Base-by-base conservation (phyloP, 768 basidiomycete genomes). In the Lactarius indigo region DNA sequence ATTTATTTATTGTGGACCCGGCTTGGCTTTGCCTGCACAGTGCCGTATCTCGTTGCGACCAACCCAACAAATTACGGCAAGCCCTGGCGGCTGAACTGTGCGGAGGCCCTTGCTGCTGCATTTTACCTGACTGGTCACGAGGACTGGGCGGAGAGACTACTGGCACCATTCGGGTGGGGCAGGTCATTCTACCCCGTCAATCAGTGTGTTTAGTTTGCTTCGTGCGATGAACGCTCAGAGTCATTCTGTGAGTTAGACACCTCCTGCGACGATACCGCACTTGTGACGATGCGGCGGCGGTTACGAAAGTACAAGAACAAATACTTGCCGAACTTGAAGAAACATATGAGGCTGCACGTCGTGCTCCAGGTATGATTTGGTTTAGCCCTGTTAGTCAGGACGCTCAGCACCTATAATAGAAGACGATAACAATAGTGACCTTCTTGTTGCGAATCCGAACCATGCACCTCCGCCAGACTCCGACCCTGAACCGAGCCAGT, bases 51-150 rank as follows among this genome's bases (percentile, higher is more conserved):
- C 23, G 76, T 98, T 54, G 97, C 97, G 0, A 91, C 94, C 0
- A 99, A 99, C 75, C 95, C 96, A 0, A 94, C 94, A 12, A 99
- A 99, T 77, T 99, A 98, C 71, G 97, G 97, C 12, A 95, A 94
- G 75, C 97, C 97, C 0, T 98, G 95, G 94, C 82, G 90, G 58
- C 80, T 99, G 47, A 98, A 96, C 72, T 98, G 96, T 69, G 96
- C 92, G 33, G 95, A 96, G 76, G 92, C 93, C 0, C 83, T 98
- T 5, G 96, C 97, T 0, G 97, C 96, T 0, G 91, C 94, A 0
- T 96, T 99, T 72, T 97, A 93, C 75, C 90, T 98, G 72, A 91
- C 92, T 0, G 94, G 96, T 0, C 93, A 94, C 68, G 84, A 91
- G 70, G 74, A 82, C 0, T 89, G 94, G 73, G 96, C 93, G 0